These are phyloP conservation scores for Hypomyces perniciosus DNA, from an alignment of 2,329 filamentous ascomycete genomes.

Conservation along the genomic window DNA sequence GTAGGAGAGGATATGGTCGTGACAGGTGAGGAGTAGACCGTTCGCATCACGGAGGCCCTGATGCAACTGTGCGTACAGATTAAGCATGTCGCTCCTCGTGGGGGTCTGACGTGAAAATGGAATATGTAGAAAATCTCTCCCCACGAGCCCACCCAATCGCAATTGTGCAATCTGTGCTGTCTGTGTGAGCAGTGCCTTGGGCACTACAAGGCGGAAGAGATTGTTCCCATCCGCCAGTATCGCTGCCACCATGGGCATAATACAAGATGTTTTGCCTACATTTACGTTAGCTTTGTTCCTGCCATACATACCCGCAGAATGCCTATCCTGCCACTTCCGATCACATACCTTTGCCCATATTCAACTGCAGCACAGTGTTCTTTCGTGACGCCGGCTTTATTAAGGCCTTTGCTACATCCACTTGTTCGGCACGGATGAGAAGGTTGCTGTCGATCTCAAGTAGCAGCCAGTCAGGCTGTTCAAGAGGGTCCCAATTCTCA, in stretches of 20 bases:
- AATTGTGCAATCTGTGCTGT: constrained; percentile 51
- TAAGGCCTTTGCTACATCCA: constrained; percentile 56
- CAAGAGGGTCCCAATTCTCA: constrained; percentile 48
- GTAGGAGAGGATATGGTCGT: constrained; percentile 61
- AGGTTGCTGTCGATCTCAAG: constrained; percentile 61
- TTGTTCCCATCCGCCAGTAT: constrained; percentile 38
- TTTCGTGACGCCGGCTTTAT: constrained; percentile 44
- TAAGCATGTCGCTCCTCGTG: background rate
- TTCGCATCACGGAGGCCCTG: constrained; percentile 32
- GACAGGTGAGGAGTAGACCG: constrained; percentile 54
- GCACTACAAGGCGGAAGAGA: constrained; percentile 50
- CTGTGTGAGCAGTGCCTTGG: constrained; percentile 50
- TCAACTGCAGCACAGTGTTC: constrained; percentile 59
- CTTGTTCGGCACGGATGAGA: constrained; percentile 55
- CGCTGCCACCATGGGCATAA: constrained; percentile 46
- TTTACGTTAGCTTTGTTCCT: background rate
- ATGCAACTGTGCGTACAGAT: constrained; percentile 23
- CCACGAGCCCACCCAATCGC: constrained; percentile 48
- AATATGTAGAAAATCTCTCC: constrained; percentile 48
- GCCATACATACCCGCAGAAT: no score
- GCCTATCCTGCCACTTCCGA: no score
- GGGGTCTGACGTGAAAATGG: constrained; percentile 49
- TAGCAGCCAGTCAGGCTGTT: constrained; percentile 57
- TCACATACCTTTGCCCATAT: constrained; percentile 55
- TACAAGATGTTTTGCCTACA: constrained; percentile 50